Percentiles rank a stretch among this genome's conserved stretches.
Conservation (phyloP, 306 rosid genomes). For the Pterocarpus macrocarpus region DNA sequence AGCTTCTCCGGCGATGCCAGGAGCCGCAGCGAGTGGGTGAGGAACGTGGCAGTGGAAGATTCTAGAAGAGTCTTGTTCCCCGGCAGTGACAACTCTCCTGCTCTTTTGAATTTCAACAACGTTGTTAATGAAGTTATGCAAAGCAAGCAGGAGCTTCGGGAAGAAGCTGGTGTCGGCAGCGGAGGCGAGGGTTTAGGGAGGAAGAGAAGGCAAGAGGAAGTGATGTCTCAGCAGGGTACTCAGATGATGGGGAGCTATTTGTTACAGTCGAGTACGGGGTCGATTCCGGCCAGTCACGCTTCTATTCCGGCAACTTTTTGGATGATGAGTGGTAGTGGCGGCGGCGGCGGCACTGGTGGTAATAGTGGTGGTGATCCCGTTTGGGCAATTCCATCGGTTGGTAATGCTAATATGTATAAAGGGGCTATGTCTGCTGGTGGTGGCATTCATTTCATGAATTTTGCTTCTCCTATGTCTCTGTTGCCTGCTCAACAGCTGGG, state of each 20-base stretch:
- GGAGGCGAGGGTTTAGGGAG: conserved; percentile 30
- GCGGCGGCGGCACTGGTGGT: not conserved
- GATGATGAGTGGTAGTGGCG: conserved; percentile 55
- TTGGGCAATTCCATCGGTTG: conserved; percentile 47
- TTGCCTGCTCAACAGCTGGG: conserved; percentile 62
- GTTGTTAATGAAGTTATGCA: conserved; percentile 44
- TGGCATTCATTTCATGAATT: conserved; percentile 71
- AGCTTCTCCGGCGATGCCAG: conserved; percentile 35
- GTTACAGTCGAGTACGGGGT: conserved; percentile 64
- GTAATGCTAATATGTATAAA: conserved; percentile 54
- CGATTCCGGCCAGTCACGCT: conserved; percentile 63
- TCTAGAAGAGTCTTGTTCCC: conserved; percentile 51
- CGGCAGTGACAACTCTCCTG: conserved; percentile 36
- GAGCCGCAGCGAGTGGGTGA: conserved; percentile 49
- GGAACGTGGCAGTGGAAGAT: conserved; percentile 45
- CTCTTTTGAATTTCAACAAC: conserved; percentile 60
- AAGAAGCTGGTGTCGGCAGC: conserved; percentile 11
- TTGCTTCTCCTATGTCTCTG: conserved; percentile 65
- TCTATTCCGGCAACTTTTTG: conserved; percentile 65
- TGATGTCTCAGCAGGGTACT: conserved; percentile 47
- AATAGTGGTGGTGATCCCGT: conserved; percentile 23
- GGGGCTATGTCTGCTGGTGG: conserved; percentile 41
- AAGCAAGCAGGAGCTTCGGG: conserved; percentile 59
- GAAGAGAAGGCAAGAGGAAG: conserved; percentile 65
- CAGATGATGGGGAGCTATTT: conserved; percentile 56